Evolutionary conservation across 164 flowering plant species (phyloP), one percentile per base, ranked within the genome.

Genomic region (Cinnamomum micranthum): DNA sequence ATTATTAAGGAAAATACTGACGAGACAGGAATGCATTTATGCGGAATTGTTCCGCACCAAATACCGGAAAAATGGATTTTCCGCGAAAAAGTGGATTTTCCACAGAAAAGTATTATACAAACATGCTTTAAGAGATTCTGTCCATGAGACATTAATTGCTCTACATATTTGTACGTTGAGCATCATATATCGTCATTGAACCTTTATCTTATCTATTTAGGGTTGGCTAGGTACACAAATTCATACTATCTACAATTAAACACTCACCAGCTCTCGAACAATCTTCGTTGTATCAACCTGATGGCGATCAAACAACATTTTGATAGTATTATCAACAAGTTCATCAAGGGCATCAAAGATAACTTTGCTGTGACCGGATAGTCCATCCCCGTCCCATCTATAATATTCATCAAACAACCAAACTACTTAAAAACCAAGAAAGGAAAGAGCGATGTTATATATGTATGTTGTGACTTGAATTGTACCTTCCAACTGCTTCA

Each of bases 371-470:
- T 72, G 67, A 20, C 15, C 74, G 31, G 25, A 6, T 9, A 72
- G 50, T 4, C 67, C 74, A 24, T 62, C 27, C n/a, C 65, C 67
- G 3, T 72, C 52, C 74, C 74, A 72, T 60, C 74, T 72, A 27
- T 22, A 59, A 5, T 31, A 0, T 31, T 9, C 55, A n/a, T 20
- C 33, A 6, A 35, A 35, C 14, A 19, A 20, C 22, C 13, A 47
- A 20, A 35, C 24, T 9, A 28, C 11, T 47, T 47, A 20, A 12
- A 12, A 35, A n/a, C 20, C 60, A 55, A 55, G 4, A 55, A 55
- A 17, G 20, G 60, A 13, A 35, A 5, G 12, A 69, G 20, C 25
- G 28, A 27, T 28, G 15, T 22, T 19, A 35, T 1, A 2, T 20
- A 5, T 2, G 9, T 22, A n/a, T 70, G 11, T 33, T 23, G 27